Conservation (phyloP, 805 yeast genomes). For the Kodamaea lidongshanica region DNA sequence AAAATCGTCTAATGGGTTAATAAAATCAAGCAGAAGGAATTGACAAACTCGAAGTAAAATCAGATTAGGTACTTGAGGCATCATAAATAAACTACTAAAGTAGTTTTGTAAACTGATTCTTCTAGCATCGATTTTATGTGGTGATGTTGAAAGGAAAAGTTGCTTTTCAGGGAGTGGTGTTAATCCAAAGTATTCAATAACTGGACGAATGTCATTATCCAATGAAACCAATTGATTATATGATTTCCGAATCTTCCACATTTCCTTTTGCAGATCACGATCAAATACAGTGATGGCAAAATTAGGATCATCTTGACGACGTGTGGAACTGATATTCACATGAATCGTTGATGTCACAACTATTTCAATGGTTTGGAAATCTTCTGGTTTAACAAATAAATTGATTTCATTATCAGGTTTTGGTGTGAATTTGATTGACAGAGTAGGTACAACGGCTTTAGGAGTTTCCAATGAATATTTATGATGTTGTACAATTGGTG, state of each 20-base stretch:
- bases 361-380: conserved; percentile 46
- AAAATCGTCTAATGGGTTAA: conserved; percentile 50
- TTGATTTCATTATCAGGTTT: conserved; percentile 40
- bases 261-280: conserved; percentile 52
- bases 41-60: conserved; percentile 51
- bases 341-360: conserved; percentile 44
- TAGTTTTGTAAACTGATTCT: conserved; percentile 51
- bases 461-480: too few species aligned
- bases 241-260: conserved; percentile 70
- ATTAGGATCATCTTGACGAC: conserved; percentile 49
- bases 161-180: conserved; percentile 62
- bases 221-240: conserved; percentile 54
- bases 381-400: conserved; percentile 54
- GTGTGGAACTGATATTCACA: conserved; percentile 24
- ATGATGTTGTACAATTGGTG: too few species aligned
- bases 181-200: conserved; percentile 45
- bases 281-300: conserved; percentile 61
- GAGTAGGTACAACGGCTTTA: conserved; percentile 13
- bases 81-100: conserved; percentile 48
- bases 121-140: conserved; percentile 59
- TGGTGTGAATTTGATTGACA: conserved; percentile 15
- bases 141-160: conserved; percentile 53
- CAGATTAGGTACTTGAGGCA: conserved; percentile 53
- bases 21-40: conserved; percentile 62
- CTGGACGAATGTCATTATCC: conserved; percentile 54